Base-by-base conservation (phyloP, 129 eudicot genomes). In the Ambrosia artemisiifolia region DNA sequence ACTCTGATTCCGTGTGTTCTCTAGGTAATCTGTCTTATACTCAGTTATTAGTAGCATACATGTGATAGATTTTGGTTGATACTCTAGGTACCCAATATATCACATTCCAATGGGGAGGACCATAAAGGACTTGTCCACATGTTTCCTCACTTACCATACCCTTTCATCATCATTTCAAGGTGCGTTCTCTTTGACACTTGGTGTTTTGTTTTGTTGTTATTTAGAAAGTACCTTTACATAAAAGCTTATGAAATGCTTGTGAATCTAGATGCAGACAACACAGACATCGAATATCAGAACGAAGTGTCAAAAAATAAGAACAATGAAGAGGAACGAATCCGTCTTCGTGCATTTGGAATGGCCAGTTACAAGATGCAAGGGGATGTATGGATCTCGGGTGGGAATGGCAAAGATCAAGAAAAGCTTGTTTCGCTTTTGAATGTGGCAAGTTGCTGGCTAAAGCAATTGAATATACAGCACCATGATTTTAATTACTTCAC, bases 141-240 rank as follows among this genome's bases (percentile, higher is more conserved):
- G 98, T 85, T 93, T 93, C 56, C 91, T 93, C 73, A 83, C 98
- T 36, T 93, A 85, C 85, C 98, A 93, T 85, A 93, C 98, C 17
- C 95, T 93, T 60, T 93, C 98, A 19, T 93, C 98, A 38, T 93
- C 98, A 51, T 93, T 93, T 74, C 91, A 89, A 89, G 98, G 98
- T 89, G 43, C 5, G 43, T 38, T 80, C 64, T 18, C 42, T 12
- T 6, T 60, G 43, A 50, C 32, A 6, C 35, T 10, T 46, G 3
- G 19, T 49, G 33, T 71, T 63, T 51, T 48, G 1, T 30, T 56
- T 2, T 65, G 19, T 33, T 48, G 14, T 65, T 38, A 44, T 19
- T 56, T 60, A 4, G 55, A 28, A 42, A 44, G 49, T 51, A 44
- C 59, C 61, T 36, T 36, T 43, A 18, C 14, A 32, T 8, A 4